Base-by-base conservation (phyloP, 495 filamentous ascomycete species). In the Lineolata rhizophorae region DNA sequence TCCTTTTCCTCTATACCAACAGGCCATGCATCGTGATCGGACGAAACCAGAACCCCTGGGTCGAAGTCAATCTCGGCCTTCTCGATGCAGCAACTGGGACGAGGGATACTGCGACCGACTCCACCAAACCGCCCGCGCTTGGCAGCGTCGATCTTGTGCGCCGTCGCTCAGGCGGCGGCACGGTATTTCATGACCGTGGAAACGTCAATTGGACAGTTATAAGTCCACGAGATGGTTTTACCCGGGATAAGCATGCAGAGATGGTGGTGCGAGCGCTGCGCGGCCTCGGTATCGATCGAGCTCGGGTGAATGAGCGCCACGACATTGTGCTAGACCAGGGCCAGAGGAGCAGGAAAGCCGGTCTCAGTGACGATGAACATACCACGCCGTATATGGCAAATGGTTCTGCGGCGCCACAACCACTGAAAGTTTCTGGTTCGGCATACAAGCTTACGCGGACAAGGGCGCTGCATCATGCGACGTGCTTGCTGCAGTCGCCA, bases 1-100 rank as follows among this genome's bases (percentile, higher is more conserved):
- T 93, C 20, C 63, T 94, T 0, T 83, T 94, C 37, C 61, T 95
- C 12, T 97, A 95, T 54, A 59, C 66, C 36, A 95, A 97, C 52
- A 54, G 60, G 9, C 82, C 85, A 5, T 75, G 76, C 51, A 62
- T 97, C 30, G 68, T 97, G 39, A 71, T 97, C 36, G 87, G 87
- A 10, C 75, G 85, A 29, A 97, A 97, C 50, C 87, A 97, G 48
- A 97, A 97, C 48, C 87, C 87, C 24, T 97, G 84, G 84, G 58
- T 79, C 5, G 87, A 97, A 51, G 71, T 76, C 29, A 80, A 92
- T 50, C 62, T 91, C 5, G 54, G 55, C 13, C 55, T 61, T 5
- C 53, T 82, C 12, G 44, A 38, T 18, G 41, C 35, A 4, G 35
- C 31, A 10, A 26, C 14, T 8, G 2, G n/a, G n/a, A 13, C 8